These are phyloP conservation scores for Plenodomus tracheiphilus DNA, from an alignment of 2,329 filamentous ascomycete genomes.

Conservation along the genomic window DNA sequence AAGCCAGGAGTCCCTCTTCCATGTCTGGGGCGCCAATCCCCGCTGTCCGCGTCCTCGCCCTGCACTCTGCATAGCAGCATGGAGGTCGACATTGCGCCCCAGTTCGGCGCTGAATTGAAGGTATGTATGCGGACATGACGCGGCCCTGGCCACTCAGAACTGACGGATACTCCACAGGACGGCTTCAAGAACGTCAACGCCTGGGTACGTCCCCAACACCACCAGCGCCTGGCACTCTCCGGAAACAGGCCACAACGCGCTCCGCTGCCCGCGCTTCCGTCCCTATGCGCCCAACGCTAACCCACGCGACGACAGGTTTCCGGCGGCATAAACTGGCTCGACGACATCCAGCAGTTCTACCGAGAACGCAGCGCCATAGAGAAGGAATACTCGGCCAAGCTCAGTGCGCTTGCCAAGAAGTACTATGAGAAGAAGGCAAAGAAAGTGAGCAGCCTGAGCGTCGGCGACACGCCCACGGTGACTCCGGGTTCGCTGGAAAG, in stretches of 20 bases:
- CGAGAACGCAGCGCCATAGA: slow-evolving; percentile 91
- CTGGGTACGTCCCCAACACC: slow-evolving; percentile 66
- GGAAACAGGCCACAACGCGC: slow-evolving; percentile 1
- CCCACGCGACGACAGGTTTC: slow-evolving; percentile 58
- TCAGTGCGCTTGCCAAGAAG: slow-evolving; percentile 86
- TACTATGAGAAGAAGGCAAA: slow-evolving; percentile 97
- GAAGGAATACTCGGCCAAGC: slow-evolving; percentile 92
- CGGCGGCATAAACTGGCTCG: slow-evolving; percentile 89
- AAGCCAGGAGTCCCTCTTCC: slow-evolving; percentile 17
- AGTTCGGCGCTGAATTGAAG: slow-evolving; percentile 94
- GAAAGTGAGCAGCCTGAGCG: slow-evolving; percentile 84
- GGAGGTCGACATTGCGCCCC: slow-evolving; percentile 81
- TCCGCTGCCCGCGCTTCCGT: slow-evolving; percentile 10
- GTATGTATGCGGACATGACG: slow-evolving; percentile 51
- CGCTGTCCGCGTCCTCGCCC: slow-evolving; percentile 17
- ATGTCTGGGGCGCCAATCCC: slow-evolving; percentile 32
- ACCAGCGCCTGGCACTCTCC: neutral
- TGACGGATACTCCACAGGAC: slow-evolving; percentile 64
- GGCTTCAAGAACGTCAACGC: slow-evolving; percentile 92
- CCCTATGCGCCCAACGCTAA: slow-evolving; percentile 25
- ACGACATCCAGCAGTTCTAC: slow-evolving; percentile 97
- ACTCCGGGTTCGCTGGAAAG: slow-evolving; percentile 95
- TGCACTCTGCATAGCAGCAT: slow-evolving; percentile 52
- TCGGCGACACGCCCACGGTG: slow-evolving; percentile 89
- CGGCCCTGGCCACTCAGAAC: slow-evolving; percentile 16